phyloP scores from a whole-genome alignment of 306 rosid species.

The Glycine latifolia region DNA sequence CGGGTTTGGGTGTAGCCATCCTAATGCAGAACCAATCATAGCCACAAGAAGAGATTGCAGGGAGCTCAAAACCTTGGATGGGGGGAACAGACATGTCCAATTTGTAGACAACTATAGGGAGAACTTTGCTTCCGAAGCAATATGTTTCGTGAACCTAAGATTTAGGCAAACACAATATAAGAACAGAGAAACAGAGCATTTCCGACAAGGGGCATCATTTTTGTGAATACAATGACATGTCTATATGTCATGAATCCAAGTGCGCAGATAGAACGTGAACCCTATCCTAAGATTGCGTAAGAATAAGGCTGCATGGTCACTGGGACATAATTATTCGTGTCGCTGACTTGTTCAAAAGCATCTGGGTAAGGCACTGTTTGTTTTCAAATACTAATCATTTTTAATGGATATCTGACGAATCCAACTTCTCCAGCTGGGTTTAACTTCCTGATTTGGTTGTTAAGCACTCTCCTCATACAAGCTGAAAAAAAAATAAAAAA shows the following conservation, averaged over 20 bases:
- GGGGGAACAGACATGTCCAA: not conserved
- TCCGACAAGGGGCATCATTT: not conserved
- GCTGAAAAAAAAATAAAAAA: too few relatives aligned
- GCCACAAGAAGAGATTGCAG: too few relatives aligned
- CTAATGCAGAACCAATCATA: too few relatives aligned
- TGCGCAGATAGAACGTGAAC: slow-evolving; percentile 3
- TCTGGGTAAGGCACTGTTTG: not conserved
- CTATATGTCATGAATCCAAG: not conserved
- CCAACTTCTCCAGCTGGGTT: not conserved
- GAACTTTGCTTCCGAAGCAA: not conserved
- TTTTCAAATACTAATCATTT: slow-evolving; percentile 34
- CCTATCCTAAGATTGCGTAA: slow-evolving; percentile 11
- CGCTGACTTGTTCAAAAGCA: slow-evolving; percentile 40
- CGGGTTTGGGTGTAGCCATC: too few relatives aligned
- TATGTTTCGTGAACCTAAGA: slow-evolving; percentile 27
- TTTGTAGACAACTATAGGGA: too few relatives aligned
- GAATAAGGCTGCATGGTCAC: slow-evolving; percentile 13
- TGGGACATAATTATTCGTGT: slow-evolving; percentile 23
- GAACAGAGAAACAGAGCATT: not conserved
- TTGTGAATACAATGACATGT: not conserved
- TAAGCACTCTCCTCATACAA: not conserved
- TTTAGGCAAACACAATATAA: not conserved
- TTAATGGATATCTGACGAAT: not conserved
- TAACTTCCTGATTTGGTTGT: not conserved
- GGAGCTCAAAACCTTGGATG: not conserved